Conservation (phyloP, 2,329 filamentous ascomycete species). For the Fusarium scirpi region DNA sequence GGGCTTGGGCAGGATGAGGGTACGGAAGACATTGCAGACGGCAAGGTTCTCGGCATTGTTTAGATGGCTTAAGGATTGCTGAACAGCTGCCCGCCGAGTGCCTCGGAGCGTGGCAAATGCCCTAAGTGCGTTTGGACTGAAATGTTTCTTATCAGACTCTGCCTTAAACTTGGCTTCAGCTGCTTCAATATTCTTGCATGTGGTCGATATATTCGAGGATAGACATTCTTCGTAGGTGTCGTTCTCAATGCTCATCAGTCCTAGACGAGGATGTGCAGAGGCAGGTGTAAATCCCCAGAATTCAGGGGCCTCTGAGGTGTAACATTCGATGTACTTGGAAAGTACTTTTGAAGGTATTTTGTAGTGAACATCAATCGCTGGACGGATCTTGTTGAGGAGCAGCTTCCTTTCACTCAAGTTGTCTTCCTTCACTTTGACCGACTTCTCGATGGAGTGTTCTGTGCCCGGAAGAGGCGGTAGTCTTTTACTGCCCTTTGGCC, state of each 20-base stretch:
- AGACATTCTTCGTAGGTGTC: conserved; percentile 52
- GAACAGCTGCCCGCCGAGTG: conserved; percentile 59
- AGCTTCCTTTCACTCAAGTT: conserved; percentile 32
- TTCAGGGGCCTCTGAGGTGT: conserved; percentile 16
- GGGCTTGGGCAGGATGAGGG: conserved; percentile 52
- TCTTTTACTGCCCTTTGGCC: conserved; percentile 42
- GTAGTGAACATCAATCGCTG: conserved; percentile 46
- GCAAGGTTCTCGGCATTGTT: conserved; percentile 53
- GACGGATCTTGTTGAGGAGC: conserved; percentile 19
- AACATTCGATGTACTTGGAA: conserved; percentile 25
- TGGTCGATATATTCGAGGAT: conserved; percentile 36
- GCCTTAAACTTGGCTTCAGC: conserved; percentile 15
- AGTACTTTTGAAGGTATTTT: conserved; percentile 31
- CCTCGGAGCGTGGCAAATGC: conserved; percentile 56
- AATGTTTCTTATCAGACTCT: neutral
- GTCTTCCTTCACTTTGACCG: neutral
- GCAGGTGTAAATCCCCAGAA: conserved; percentile 16
- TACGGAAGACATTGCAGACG: conserved; percentile 53
- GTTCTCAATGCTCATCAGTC: conserved; percentile 54
- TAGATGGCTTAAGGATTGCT: conserved; percentile 56
- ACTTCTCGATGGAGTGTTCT: neutral
- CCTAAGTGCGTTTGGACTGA: conserved; percentile 18
- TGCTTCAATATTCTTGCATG: conserved; percentile 18
- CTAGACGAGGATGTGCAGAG: conserved; percentile 36
- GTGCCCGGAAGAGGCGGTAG: conserved; percentile 45